phyloP scores from a whole-genome alignment of 768 basidiomycete species.

The Termitomyces sp. region DNA sequence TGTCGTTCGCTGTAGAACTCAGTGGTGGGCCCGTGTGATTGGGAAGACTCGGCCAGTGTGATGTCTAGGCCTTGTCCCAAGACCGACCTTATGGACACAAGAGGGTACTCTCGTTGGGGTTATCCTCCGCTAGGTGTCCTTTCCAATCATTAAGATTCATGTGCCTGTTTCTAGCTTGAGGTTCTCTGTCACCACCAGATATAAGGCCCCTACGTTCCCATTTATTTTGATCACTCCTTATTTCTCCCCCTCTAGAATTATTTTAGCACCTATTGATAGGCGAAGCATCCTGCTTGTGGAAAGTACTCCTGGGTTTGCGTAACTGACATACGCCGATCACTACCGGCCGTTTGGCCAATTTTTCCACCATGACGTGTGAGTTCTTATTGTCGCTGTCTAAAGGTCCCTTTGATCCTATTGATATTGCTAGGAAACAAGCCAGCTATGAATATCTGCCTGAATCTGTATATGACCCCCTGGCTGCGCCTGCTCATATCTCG shows the following conservation, averaged over 20 bases:
- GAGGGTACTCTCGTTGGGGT: constrained; percentile 3
- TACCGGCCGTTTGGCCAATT: constrained; percentile 2
- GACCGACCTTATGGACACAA: not conserved
- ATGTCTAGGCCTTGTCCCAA: not conserved
- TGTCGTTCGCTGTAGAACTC: not conserved
- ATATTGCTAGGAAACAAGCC: not conserved
- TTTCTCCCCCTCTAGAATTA: not conserved
- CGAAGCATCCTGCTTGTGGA: not conserved
- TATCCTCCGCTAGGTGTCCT: constrained; percentile 6
- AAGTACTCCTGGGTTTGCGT: not conserved
- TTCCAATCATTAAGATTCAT: constrained; percentile 6
- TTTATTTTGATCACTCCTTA: constrained; percentile 7
- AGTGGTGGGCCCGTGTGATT: not conserved
- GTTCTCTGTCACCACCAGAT: constrained; percentile 4
- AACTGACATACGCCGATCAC: constrained; percentile 3
- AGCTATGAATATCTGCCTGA: not conserved
- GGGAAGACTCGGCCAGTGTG: not conserved
- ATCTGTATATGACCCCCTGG: not conserved
- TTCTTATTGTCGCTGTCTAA: not conserved
- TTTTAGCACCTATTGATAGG: not conserved
- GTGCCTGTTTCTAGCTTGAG: constrained; percentile 10
- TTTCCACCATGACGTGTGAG: not conserved
- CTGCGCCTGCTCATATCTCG: not conserved
- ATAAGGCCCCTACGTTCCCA: constrained; percentile 5
- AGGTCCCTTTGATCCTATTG: not conserved